Percentiles rank a stretch among this genome's conserved stretches.
These are phyloP conservation scores for Ambrosia hybrid DNA, from an alignment of 140 eudicot species.

Conservation along the genomic window DNA sequence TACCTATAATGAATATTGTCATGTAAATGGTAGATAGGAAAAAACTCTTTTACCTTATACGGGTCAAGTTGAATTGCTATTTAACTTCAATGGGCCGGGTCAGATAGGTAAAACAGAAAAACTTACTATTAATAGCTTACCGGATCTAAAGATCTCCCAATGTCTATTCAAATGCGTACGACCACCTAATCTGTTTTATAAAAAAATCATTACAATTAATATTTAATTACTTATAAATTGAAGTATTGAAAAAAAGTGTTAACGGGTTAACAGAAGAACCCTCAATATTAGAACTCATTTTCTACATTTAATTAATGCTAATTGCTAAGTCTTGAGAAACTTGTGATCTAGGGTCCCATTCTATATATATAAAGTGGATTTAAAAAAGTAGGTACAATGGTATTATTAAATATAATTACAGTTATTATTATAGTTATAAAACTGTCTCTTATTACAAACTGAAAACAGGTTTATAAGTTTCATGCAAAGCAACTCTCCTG, in stretches of 20 bases:
- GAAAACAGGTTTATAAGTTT: conserved; percentile 27
- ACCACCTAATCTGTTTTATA: background rate
- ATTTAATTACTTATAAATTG: background rate
- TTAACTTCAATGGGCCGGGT: background rate
- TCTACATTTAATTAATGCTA: background rate
- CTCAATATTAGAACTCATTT: background rate
- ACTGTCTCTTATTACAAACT: conserved; percentile 28
- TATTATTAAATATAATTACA: conserved; percentile 20
- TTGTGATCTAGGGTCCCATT: conserved; percentile 12
- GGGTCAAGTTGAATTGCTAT: background rate
- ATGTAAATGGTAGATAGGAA: background rate
- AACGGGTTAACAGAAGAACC: background rate
- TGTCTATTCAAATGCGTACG: background rate
- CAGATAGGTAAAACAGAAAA: background rate
- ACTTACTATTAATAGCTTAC: background rate
- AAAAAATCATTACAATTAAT: background rate
- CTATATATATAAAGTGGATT: background rate
- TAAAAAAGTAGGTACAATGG: conserved; percentile 20
- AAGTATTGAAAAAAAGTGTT: background rate
- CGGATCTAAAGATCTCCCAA: background rate
- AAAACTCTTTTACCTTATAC: background rate
- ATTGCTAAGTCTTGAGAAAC: conserved; percentile 11
- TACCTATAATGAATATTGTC: background rate
- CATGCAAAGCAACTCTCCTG: conserved; percentile 33
- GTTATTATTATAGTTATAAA: conserved; percentile 31